Base-by-base conservation (phyloP, 495 filamentous ascomycete genomes). In the Penicillium parvum region DNA sequence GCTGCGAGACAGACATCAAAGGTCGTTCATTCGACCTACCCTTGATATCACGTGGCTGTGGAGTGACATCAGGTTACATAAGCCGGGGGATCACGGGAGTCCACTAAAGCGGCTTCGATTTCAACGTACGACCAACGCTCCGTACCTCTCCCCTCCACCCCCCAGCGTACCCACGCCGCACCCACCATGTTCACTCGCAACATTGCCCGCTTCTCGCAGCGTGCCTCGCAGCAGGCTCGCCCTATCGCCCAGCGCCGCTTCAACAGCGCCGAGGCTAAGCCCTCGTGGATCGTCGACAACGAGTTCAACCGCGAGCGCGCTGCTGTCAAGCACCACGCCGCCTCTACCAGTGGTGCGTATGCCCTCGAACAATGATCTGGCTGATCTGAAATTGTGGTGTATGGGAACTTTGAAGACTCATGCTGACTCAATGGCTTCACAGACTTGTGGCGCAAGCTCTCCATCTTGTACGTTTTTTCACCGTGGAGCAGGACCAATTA, bases 381-480 rank as follows among this genome's bases (percentile, higher is more conserved):
- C n/a, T n/a, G n/a, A n/a, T n/a, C n/a, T n/a, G n/a, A n/a, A n/a
- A n/a, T n/a, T n/a, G n/a, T n/a, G n/a, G n/a, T n/a, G n/a, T n/a
- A n/a, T n/a, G n/a, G n/a, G 10, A 5, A 17, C 2, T 11, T 23
- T 16, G n/a, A 26, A 38, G 19, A 26, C 19, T 36, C 26, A 47
- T 48, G 53, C 65, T 72, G 42, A 74, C 57, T 45, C 50, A 61
- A 59, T 64, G 55, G 32, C 42, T 50, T 29, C 41, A 39, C 65
- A 96, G 90, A 86, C 62, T 81, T 92, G 51, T 96, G 90, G 90
- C 81, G 82, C 69, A 96, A 91, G 75, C 83, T 96, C 38, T 89
- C 86, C 44, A 77, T 95, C 74, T 96, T 85, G 90, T 96, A 84
- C 51, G 71, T 72, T 52, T 33, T 33, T 35, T n/a, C 44, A 40